Conservation (phyloP, 129 eudicot genomes). For the Escallonia herrerae region DNA sequence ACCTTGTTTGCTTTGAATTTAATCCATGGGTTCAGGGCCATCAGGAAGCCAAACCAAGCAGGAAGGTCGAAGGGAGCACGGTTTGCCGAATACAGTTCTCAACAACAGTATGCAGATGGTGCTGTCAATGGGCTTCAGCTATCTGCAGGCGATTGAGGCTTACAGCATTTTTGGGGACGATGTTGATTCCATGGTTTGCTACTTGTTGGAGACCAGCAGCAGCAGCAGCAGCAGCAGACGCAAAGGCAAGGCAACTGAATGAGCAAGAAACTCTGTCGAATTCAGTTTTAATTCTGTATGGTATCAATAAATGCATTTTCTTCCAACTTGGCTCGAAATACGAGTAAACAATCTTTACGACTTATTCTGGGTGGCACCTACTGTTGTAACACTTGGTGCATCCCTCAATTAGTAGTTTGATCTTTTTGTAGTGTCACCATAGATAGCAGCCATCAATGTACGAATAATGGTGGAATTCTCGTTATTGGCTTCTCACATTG, state of each 20-base stretch:
- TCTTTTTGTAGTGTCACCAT: too few relatives aligned
- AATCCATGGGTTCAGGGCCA: slow-evolving; percentile 41
- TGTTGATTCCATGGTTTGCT: slow-evolving; percentile 98
- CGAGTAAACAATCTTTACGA: too few relatives aligned
- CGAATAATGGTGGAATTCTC: too few relatives aligned
- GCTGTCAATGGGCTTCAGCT: slow-evolving; percentile 95
- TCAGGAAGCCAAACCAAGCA: slow-evolving; percentile 52
- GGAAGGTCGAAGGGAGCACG: slow-evolving; percentile 29
- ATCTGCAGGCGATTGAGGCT: slow-evolving; percentile 92
- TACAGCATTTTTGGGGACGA: slow-evolving; percentile 94
- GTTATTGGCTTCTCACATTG: too few relatives aligned
- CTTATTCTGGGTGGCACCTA: too few relatives aligned
- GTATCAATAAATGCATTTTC: too few relatives aligned
- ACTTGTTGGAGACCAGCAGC: slow-evolving; percentile 77
- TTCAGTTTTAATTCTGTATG: too few relatives aligned
- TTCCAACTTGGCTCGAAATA: too few relatives aligned
- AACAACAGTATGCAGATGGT: slow-evolving; percentile 78
- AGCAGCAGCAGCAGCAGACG: slow-evolving; percentile 55
- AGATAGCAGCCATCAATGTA: too few relatives aligned
- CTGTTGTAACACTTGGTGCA: too few relatives aligned
- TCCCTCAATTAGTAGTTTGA: too few relatives aligned
- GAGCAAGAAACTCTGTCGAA: neutral
- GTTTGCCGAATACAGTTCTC: slow-evolving; percentile 22
- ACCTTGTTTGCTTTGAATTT: neutral
- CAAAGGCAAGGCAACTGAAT: slow-evolving; percentile 97